Evolutionary conservation across 148 eudicot genomes (phyloP), one percentile per base, ranked within the genome.

Genomic region (Fallopia convolvulus): DNA sequence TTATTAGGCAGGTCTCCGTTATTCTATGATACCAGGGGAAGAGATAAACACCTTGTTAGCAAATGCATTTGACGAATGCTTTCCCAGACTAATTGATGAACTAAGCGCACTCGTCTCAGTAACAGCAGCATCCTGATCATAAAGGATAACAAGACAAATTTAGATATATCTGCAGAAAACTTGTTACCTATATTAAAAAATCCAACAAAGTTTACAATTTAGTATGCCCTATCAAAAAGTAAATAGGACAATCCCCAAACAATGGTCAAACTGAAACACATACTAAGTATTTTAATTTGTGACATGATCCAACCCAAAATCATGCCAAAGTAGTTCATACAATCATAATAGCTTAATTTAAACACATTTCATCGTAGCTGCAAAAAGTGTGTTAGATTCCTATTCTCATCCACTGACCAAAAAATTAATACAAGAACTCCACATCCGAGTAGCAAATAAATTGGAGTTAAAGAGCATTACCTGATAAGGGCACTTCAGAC

Each of bases 21-120:
- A 66, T 33, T 36, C 52, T 14, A 70, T 49, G 32, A 39, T 14
- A 60, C 50, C 36, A 58, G 47, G 42, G 76, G 74, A 63, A 52
- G 58, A 9, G 42, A 20, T 63, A 47, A 12, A 74, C 75, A 89
- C 92, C 92, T 87, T 89, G 41, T 66, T 48, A 44, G 80, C 78
- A 84, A 89, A 89, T 36, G 83, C 78, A 80, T 87, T 87, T 55
- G 66, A 61, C 15, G 84, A 79, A 53, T 82, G 83, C 77, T 81
- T 89, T 73, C 75, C 83, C 74, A 72, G 53, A 21, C 46, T 26
- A 73, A 17, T 46, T 36, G 75, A 73, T 20, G 75, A 44, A 48
- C 55, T 20, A 21, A 48, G 5, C 1, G 17, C 20, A 48, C 32
- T 21, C 11, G 2, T 42, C 50, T 73, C 33, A n/a, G 55, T 42